phyloP scores from a whole-genome alignment of 352 stramenopile genomes.

The Phytophthora nicotianae region DNA sequence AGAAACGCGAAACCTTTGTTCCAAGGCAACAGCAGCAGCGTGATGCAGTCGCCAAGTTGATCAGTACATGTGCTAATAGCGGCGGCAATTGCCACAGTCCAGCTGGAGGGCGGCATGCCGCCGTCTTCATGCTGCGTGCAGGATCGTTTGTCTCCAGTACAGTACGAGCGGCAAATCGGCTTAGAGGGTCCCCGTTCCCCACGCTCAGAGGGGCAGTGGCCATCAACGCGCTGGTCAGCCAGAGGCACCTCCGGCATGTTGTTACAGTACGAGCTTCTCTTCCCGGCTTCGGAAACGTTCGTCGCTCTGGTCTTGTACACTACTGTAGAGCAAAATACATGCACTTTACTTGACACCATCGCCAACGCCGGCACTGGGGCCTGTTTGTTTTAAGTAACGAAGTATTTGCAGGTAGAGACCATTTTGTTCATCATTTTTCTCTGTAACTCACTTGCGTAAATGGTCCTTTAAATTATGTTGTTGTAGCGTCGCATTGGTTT shows the following conservation, averaged over 20 bases:
- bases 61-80: too few relatives aligned
- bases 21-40: background rate
- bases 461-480: too few relatives aligned
- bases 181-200: background rate
- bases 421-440: too few relatives aligned
- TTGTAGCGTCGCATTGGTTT: too few relatives aligned
- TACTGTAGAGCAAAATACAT: too few relatives aligned
- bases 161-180: background rate
- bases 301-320: slow-evolving; percentile 9
- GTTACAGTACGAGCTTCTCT: too few relatives aligned
- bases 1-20: background rate
- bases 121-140: background rate
- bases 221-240: background rate
- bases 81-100: background rate
- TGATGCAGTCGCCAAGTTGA: background rate
- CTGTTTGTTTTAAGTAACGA: too few relatives aligned
- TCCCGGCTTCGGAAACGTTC: slow-evolving; percentile 7
- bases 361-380: too few relatives aligned
- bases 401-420: too few relatives aligned
- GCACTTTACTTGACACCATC: background rate
- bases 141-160: too few relatives aligned
- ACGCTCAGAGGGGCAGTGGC: background rate
- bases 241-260: background rate
- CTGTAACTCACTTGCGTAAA: background rate
- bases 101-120: background rate